Percentiles rank a stretch among this genome's conserved stretches.
phyloP scores from a whole-genome alignment of 805 yeast genomes.

The Myxozyma neglecta region DNA sequence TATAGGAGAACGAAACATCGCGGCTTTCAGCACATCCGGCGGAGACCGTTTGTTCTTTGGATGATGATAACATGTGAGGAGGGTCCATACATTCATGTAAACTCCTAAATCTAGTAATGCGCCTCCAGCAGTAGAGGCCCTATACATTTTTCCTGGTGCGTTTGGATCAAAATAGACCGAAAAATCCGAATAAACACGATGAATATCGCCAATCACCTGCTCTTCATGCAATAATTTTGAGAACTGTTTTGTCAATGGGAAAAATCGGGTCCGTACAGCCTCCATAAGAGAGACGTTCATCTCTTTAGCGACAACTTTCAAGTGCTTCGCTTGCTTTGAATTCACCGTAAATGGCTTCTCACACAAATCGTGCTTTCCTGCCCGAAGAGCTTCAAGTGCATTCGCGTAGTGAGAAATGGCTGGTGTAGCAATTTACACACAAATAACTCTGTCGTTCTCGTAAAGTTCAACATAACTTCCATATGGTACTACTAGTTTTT shows the following conservation, averaged over 20 bases:
- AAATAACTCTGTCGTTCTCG: constrained; percentile 45
- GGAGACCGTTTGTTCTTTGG: constrained; percentile 9
- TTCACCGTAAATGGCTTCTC: constrained; percentile 58
- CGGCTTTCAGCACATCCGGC: constrained; percentile 11
- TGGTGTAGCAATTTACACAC: constrained; percentile 55
- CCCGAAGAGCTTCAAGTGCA: constrained; percentile 45
- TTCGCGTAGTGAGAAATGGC: constrained; percentile 52
- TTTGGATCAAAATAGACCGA: constrained; percentile 37
- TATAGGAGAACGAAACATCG: background rate
- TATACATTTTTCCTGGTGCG: constrained; percentile 44
- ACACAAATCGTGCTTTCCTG: constrained; percentile 52
- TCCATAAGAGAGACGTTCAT: constrained; percentile 55
- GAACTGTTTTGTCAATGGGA: constrained; percentile 47
- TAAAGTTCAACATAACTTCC: constrained; percentile 46
- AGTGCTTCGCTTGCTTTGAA: constrained; percentile 45
- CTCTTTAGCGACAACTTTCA: constrained; percentile 47
- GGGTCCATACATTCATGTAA: constrained; percentile 49
- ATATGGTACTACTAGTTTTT: constrained; percentile 14
- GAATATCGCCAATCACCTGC: constrained; percentile 48
- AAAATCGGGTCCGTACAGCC: constrained; percentile 52
- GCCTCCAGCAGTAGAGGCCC: constrained; percentile 56
- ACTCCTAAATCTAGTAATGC: constrained; percentile 58
- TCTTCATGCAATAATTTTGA: constrained; percentile 45
- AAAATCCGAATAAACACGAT: constrained; percentile 49
- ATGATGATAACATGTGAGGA: constrained; percentile 26